Conservation (phyloP, 768 basidiomycete species). For the Trichaptum fuscoviolaceum region DNA sequence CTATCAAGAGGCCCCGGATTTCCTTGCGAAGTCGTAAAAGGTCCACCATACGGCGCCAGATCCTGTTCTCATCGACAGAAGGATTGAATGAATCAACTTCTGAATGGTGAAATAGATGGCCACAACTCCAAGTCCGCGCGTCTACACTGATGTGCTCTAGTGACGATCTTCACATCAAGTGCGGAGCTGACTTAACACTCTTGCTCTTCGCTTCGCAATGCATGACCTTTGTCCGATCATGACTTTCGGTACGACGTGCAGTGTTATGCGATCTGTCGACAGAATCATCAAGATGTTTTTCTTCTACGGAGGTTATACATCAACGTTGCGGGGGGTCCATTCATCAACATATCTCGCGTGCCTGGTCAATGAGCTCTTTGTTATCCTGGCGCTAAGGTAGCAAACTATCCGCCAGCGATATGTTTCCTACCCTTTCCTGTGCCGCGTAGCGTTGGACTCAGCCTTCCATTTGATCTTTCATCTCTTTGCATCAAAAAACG, state of each 20-base stretch:
- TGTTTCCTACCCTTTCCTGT: no score
- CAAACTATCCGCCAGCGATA: not conserved
- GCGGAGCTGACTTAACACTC: not conserved
- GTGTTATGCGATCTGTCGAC: not conserved
- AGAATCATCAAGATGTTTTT: not conserved
- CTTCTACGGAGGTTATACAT: not conserved
- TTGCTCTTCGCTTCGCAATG: not conserved
- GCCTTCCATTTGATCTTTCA: not conserved
- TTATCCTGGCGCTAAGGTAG: not conserved
- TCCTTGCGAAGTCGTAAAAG: not conserved
- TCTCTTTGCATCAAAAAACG: not conserved
- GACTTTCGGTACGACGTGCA: not conserved
- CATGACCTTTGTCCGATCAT: not conserved
- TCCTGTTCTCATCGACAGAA: not conserved
- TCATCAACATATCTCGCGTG: not conserved
- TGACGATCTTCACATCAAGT: not conserved
- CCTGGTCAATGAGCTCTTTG: not conserved
- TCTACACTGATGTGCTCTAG: not conserved
- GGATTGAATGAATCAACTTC: not conserved
- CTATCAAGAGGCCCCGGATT: not conserved
- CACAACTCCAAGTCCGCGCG: not conserved
- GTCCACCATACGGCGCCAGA: not conserved
- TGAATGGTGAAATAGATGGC: not conserved
- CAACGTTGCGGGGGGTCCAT: not conserved
- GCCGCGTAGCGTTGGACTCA: not conserved